Conservation (phyloP, 2,329 filamentous ascomycete genomes). For the Fusarium sp. region DNA sequence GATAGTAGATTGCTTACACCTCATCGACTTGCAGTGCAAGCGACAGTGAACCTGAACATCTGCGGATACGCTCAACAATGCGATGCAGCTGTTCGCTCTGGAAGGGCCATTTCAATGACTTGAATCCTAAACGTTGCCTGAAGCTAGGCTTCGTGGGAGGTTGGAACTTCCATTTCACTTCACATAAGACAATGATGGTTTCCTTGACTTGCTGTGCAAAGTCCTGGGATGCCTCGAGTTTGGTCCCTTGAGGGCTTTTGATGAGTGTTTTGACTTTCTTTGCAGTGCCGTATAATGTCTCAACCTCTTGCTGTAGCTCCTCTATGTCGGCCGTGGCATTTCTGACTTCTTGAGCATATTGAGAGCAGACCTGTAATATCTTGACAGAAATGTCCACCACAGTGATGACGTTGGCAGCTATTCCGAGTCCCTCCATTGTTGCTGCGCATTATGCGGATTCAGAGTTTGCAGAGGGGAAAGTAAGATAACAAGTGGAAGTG, state of each 20-base stretch:
- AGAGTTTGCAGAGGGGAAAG: not conserved
- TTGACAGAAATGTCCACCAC: too few relatives aligned
- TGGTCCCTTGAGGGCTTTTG: not conserved
- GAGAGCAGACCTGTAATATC: too few relatives aligned
- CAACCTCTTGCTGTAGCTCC: too few relatives aligned
- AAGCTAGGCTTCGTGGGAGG: constrained; percentile 36
- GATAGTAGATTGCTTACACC: constrained; percentile 39
- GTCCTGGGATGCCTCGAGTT: not conserved
- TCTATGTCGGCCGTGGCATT: too few relatives aligned
- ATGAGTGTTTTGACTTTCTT: too few relatives aligned
- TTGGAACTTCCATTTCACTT: not conserved
- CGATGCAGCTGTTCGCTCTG: constrained; percentile 25
- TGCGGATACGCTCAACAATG: constrained; percentile 44
- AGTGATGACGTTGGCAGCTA: too few relatives aligned
- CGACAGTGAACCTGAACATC: constrained; percentile 45
- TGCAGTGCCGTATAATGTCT: too few relatives aligned
- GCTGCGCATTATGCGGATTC: too few relatives aligned
- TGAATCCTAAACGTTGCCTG: constrained; percentile 49
- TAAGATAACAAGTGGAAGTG: too few relatives aligned
- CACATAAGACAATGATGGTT: not conserved
- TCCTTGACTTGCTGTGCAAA: not conserved
- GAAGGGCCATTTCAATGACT: constrained; percentile 54
- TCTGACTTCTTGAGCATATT: too few relatives aligned
- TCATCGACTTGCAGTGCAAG: constrained; percentile 51
- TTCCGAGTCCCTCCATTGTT: too few relatives aligned